Base-by-base conservation (phyloP, 23 red algal genomes). In the Chondrus crispus region DNA sequence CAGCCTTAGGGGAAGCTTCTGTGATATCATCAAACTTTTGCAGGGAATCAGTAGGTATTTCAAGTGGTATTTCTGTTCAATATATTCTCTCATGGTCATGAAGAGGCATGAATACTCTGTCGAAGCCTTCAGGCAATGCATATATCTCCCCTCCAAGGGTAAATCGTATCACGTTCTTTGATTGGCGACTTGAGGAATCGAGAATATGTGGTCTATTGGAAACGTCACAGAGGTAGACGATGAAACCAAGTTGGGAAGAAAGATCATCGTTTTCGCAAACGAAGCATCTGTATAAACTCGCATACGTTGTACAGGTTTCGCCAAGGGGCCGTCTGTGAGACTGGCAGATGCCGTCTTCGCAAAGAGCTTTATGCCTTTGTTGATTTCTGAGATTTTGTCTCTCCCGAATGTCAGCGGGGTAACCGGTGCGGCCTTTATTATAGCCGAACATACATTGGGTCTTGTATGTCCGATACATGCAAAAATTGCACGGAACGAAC, bases 221-320 rank as follows among this genome's bases (percentile, higher is more conserved):
- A 35, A 22, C 6, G 30, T 88, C 84, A 51, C 39, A 68, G 2
- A 74, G 38, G 13, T 73, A 45, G 32, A 88, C 48, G 4, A 74
- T 45, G 45, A 51, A 74, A 3, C 62, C 62, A 5, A 88, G 37
- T 37, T 88, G 57, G 14, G 84, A 88, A 22, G 84, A 28, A 19
- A 70, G 3, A 40, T 74, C 68, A 40, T 69, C 62, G n/a, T 88
- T 88, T 8, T 47, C 12, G 62, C 84, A 70, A 88, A 88, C 28
- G 62, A 42, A 48, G 84, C 38, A 48, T 88, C 84, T 8, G 55
- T 41, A 68, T 50, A 88, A 10, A 74, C 62, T 30, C 62, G n/a
- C 5, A 45, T 73, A 30, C 11, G 14, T 45, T 2, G 73, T 14
- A 30, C 62, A 50, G 62, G 43, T 11, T 22, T 51, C 2, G 84